Percentiles rank a stretch among this genome's conserved stretches.
Conservation (phyloP, 805 yeast genomes). For the Metschnikowia amazonensis region DNA sequence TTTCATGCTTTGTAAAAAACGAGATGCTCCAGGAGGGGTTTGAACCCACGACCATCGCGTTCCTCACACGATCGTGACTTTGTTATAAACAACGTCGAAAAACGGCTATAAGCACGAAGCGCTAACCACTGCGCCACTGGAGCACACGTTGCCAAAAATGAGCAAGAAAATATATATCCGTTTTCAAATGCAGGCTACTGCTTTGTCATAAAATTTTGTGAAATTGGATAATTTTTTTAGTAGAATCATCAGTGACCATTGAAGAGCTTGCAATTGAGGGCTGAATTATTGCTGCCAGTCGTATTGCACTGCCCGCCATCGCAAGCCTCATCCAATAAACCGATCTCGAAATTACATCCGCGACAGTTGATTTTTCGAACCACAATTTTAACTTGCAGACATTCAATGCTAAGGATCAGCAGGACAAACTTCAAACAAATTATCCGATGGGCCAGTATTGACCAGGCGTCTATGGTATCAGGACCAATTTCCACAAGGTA, state of each 20-base stretch:
- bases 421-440: background rate
- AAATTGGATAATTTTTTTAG: too few relatives aligned
- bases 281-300: background rate
- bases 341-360: background rate
- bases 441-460: slow-evolving; percentile 1
- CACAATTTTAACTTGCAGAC: background rate
- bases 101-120: slow-evolving; percentile 50
- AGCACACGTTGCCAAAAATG: slow-evolving; percentile 21
- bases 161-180: background rate
- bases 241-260: too few relatives aligned
- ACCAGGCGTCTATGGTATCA: slow-evolving; percentile 9
- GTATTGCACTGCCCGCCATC: too few relatives aligned
- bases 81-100: slow-evolving; percentile 42
- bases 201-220: too few relatives aligned
- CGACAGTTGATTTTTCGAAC: background rate
- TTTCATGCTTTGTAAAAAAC: slow-evolving; percentile 29
- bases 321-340: too few relatives aligned
- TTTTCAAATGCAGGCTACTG: background rate
- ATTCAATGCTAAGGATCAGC: background rate
- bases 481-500: slow-evolving; percentile 7
- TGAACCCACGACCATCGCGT: slow-evolving; percentile 56
- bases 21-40: slow-evolving; percentile 51
- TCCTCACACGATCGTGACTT: slow-evolving; percentile 53
- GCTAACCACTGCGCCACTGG: slow-evolving; percentile 54
- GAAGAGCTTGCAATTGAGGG: too few relatives aligned